Percentiles rank a stretch among this genome's conserved stretches.
phyloP scores from a whole-genome alignment of 257 asterid species.

The Solanum ahanhuiri region DNA sequence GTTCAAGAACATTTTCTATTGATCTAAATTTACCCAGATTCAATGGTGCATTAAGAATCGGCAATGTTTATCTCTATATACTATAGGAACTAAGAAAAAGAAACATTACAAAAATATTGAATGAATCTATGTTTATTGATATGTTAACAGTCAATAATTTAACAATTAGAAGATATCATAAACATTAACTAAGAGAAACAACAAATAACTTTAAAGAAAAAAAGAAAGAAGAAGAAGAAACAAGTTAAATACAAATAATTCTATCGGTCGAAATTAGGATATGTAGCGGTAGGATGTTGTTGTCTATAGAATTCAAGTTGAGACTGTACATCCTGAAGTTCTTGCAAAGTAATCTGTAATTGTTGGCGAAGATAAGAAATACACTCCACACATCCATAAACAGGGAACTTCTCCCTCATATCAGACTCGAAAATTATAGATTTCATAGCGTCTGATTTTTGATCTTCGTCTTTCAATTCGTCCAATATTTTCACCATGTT shows the following conservation, averaged over 20 bases:
- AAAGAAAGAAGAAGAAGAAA: background rate
- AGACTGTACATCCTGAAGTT: slow-evolving; percentile 11
- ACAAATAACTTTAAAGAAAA: background rate
- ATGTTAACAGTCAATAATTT: background rate
- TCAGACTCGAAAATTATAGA: slow-evolving; percentile 61
- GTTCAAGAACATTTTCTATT: background rate
- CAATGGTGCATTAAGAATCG: background rate
- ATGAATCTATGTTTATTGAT: background rate
- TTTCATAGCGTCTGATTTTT: slow-evolving; percentile 53
- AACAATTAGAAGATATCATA: background rate
- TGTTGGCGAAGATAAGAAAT: slow-evolving; percentile 22
- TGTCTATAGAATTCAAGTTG: slow-evolving; percentile 17
- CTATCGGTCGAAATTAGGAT: background rate
- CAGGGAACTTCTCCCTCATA: slow-evolving; percentile 39
- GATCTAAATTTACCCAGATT: background rate
- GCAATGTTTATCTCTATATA: background rate
- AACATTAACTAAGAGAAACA: background rate
- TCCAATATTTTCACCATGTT: slow-evolving; percentile 29
- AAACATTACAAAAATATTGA: background rate
- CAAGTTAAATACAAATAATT: background rate
- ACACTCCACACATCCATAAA: slow-evolving; percentile 33
- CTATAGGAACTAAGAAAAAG: background rate
- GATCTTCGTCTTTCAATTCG: slow-evolving; percentile 1
- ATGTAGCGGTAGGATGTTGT: slow-evolving; percentile 1
- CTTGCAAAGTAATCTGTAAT: slow-evolving; percentile 9